Percentiles rank a stretch among this genome's conserved stretches.
phyloP scores from a whole-genome alignment of 768 basidiomycete genomes.

The Mycena rebaudengoi region DNA sequence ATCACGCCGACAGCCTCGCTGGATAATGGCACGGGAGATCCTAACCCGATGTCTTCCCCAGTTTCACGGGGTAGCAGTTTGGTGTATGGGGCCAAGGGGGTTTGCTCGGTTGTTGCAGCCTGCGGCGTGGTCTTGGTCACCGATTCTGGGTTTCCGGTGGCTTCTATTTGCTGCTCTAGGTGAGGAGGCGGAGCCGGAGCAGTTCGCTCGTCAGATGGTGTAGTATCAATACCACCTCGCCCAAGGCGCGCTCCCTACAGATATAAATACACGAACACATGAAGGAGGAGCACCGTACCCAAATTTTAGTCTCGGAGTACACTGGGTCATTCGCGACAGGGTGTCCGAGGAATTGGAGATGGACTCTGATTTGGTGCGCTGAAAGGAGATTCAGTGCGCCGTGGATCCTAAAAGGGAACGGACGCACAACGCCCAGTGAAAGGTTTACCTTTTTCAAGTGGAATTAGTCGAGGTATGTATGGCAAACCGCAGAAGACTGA shows the following conservation, averaged over 20 bases:
- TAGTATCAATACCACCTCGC: constrained; percentile 81
- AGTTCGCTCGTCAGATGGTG: constrained; percentile 70
- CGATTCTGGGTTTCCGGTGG: constrained; percentile 57
- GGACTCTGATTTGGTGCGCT: constrained; percentile 98
- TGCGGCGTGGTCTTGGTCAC: constrained; percentile 34
- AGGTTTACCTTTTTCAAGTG: constrained; percentile 73
- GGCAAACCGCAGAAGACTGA: constrained; percentile 36
- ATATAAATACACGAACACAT: constrained; percentile 12
- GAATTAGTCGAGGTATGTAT: constrained; percentile 11
- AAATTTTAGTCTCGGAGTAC: constrained; percentile 82
- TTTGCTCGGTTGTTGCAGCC: constrained; percentile 15
- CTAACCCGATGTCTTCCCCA: constrained; percentile 88
- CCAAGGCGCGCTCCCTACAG: constrained; percentile 75
- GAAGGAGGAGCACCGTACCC: constrained; percentile 53
- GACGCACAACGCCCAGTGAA: constrained; percentile 91
- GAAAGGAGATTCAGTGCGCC: constrained; percentile 19
- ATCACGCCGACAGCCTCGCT: constrained; percentile 82
- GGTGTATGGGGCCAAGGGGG: constrained; percentile 11
- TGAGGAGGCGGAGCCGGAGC: constrained; percentile 68
- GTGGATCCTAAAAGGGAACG: constrained; percentile 12
- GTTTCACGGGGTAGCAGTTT: constrained; percentile 84
- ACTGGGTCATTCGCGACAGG: constrained; percentile 97
- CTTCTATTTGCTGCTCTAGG: constrained; percentile 47
- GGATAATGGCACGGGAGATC: constrained; percentile 83
- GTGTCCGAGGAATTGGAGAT: constrained; percentile 92